Base-by-base conservation (phyloP, 805 yeast species). In the Candida loeiensis region DNA sequence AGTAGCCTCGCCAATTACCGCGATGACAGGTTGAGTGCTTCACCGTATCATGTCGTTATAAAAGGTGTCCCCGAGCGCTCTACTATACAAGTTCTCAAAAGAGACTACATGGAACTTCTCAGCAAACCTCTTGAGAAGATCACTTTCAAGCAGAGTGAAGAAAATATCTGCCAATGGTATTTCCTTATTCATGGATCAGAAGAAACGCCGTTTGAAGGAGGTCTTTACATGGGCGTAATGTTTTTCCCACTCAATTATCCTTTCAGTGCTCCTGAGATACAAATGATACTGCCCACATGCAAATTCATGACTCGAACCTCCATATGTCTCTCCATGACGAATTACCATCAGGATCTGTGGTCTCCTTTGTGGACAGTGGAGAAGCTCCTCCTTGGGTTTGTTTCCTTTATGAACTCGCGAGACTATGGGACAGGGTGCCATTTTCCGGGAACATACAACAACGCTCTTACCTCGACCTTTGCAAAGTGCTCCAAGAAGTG, bases 231-330 rank as follows among this genome's bases (percentile, higher is more conserved):
- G 31, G 52, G 51, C 13, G 41, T 43, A 14, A 28, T 48, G 3
- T 36, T 46, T 17, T 48, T 48, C 24, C 54, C 54, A 6, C 22
- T 39, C 3, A 32, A 50, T 30, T 50, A 32, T 33, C 52, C 54
- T 6, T 45, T 32, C 39, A 30, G 30, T 12, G 47, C 54, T 2
- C 54, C 54, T n/a, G 54, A 50, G 25, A 44, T 50, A 15, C 54
- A 46, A 34, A 43, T 50, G 50, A 48, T 50, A 7, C 46, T 49
- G 35, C 52, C 52, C 9, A 46, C 39, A 8, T 50, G 52, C 1
- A 34, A 46, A 6, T 50, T 50, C 34, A 21, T 26, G 14, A 26
- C 39, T 3, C 34, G 52, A 18, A 14, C 3, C 4, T 31, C 52
- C 11, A 18, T 50, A 5, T 50, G 54, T 39, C 32, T 50, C 30